phyloP scores from a whole-genome alignment of 306 rosid genomes.

The Herpetospermum pedunculosum region DNA sequence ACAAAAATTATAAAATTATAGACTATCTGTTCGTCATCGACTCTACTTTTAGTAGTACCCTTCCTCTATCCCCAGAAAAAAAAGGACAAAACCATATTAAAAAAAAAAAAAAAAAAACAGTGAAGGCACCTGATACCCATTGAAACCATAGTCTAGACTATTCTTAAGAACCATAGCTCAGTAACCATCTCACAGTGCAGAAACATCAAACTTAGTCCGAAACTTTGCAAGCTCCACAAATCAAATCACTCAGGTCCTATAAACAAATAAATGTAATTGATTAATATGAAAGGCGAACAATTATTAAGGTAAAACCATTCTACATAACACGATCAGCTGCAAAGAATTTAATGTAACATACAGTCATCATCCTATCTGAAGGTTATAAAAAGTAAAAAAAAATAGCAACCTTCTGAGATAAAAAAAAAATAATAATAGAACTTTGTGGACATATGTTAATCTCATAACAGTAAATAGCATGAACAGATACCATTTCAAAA shows the following conservation, averaged over 20 bases:
- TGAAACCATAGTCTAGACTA: conserved; percentile 58
- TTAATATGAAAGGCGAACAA: background rate
- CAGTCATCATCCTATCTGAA: background rate
- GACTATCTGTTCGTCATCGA: conserved; percentile 38
- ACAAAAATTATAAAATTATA: no score
- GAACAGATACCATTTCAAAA: background rate
- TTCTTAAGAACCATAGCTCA: conserved; percentile 59
- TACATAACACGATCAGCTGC: background rate
- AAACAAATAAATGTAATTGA: background rate
- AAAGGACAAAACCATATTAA: background rate
- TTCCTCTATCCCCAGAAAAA: conserved; percentile 27
- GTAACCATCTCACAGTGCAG: conserved; percentile 40
- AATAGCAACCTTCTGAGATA: background rate
- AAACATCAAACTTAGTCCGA: background rate
- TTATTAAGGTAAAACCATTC: background rate
- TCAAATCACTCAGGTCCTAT: background rate
- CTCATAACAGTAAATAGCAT: background rate
- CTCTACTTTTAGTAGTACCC: conserved; percentile 24
- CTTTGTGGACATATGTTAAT: background rate
- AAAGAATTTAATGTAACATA: background rate
- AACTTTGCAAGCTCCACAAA: background rate
- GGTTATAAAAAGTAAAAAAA: background rate
- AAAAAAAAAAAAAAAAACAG: background rate
- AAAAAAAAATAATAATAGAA: background rate
- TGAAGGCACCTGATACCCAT: conserved; percentile 43